phyloP scores from a whole-genome alignment of 495 filamentous ascomycete species.

The Aspergillus funiculosus region DNA sequence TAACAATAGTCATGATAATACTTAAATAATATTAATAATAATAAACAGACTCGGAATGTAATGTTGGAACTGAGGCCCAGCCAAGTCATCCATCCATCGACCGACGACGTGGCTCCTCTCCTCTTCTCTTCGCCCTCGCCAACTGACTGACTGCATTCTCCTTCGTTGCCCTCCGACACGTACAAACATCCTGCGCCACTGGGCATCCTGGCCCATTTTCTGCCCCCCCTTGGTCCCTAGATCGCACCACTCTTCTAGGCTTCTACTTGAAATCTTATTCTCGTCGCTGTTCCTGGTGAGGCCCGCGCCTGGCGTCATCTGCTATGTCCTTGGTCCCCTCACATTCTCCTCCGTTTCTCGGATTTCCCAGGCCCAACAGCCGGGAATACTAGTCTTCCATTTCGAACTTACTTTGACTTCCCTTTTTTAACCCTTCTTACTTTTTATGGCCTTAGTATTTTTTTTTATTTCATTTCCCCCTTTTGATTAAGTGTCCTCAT shows the following conservation, averaged over 20 bases:
- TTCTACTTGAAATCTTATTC: neutral
- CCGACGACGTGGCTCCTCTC: slow-evolving; percentile 17
- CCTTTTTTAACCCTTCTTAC: slow-evolving; percentile 3
- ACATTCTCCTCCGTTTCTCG: slow-evolving; percentile 12
- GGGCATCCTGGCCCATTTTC: slow-evolving; percentile 2
- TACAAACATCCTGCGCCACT: slow-evolving; percentile 15
- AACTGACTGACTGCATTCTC: slow-evolving; percentile 18
- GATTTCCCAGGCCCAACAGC: neutral
- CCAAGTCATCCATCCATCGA: slow-evolving; percentile 1
- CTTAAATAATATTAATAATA: neutral
- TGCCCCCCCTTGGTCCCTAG: slow-evolving; percentile 2
- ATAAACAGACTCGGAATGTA: neutral
- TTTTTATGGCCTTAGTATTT: slow-evolving; percentile 4
- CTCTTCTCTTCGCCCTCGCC: neutral
- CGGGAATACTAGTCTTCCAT: neutral
- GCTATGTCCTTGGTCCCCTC: slow-evolving; percentile 21
- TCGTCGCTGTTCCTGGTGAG: neutral
- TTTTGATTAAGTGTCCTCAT: slow-evolving; percentile 4
- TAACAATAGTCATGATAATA: neutral
- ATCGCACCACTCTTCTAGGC: slow-evolving; percentile 6
- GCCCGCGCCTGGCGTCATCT: slow-evolving; percentile 19
- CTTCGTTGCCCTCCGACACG: slow-evolving; percentile 18
- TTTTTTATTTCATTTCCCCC: slow-evolving; percentile 6
- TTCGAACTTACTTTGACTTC: neutral
- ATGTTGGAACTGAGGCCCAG: neutral